Evolutionary conservation across 2,329 filamentous ascomycete species (phyloP), one percentile per base, ranked within the genome.

Genomic region (Stachybotrys echinatus): DNA sequence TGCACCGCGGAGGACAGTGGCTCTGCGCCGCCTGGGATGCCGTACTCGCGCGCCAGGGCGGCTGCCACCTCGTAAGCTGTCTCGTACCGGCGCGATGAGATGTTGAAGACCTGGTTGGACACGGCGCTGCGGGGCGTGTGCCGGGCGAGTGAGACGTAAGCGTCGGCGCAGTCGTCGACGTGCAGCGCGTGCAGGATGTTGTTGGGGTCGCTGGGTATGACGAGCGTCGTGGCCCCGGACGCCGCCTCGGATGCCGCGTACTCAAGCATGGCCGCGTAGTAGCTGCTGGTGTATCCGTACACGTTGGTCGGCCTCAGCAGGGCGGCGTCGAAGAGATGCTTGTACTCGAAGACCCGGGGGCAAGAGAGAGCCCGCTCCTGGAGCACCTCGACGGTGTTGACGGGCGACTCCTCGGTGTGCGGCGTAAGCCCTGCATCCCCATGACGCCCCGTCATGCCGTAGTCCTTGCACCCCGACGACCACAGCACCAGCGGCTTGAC

Each of bases 381-480:
- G 1, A 52, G 23, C 0, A 71, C 14, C 1, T 57, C 53, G 0
- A 64, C 57, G 0, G 64, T 58, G 5, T 66, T 62, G 12, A 76
- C 46, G 0, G 71, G 69, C 0, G 70, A 71, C 0, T 63, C 55
- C 54, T 78, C 74, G 0, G 67, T 70, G 43, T 77, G 74, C 8
- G 73, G 68, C 7, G 55, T 53, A 4, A 77, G 62, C 1, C 51
- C 59, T 0, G 64, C 53, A 0, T 65, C 60, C 2, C 67, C 67
- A 45, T 74, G 65, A 54, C 70, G 44, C 44, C 55, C 39, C 6
- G 62, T 61, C 5, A 54, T 61, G 2, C 75, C 74, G 52, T 77
- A 78, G 58, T 78, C 75, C 51, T 78, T 78, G 58, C 74, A 77
- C 0, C 75, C 75, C 3, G 71, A 74, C 10, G 68, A 72, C 57